Base-by-base conservation (phyloP, 306 rosid genomes). In the Betula pendula region DNA sequence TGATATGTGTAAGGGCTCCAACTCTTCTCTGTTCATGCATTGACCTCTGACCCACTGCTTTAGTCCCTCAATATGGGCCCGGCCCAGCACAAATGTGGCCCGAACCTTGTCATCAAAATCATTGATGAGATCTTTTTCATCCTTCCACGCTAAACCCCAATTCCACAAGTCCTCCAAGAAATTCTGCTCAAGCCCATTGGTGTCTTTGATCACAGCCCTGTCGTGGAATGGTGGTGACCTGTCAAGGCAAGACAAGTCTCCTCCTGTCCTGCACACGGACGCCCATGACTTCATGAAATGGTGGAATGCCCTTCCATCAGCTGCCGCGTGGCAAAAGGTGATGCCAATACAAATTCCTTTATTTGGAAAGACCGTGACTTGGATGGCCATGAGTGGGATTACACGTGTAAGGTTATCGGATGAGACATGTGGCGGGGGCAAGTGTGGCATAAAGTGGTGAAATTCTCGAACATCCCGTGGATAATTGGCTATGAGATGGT, bases 261-360 rank as follows among this genome's bases (percentile, higher is more conserved):
- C 82, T n/a, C 2, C 75, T 15, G 33, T 15, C 40, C 49, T 79
- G 8, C 81, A 82, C 15, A 79, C 3, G 49, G 75, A 84, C 16
- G 83, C 85, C 88, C 85, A 81, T 2, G 31, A 75, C 45, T 81
- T 81, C 35, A 85, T 71, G 67, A 85, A 85, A 67, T 75, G 83
- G 11, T 71, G 84, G 31, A 81, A 77, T 4, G 81, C 51, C 42
- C 20, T 78, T 3, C 81, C 85, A 29, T 81, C 83, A 0, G 31
- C 74, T 0, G 67, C 68, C 7, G 74, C 29, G 52, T 85, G 88
- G 62, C 71, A 35, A 40, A 78, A 85, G 0, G 70, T 50, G 65
- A 71, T 16, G 7, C 71, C 65, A 0, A 85, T 75, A 20, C 45
- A 20, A 17, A 81, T 75, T 35, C 85, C 88, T 0, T 43, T 15